phyloP scores from a whole-genome alignment of 345 rosid genomes.

The Eutrema yunnanense region DNA sequence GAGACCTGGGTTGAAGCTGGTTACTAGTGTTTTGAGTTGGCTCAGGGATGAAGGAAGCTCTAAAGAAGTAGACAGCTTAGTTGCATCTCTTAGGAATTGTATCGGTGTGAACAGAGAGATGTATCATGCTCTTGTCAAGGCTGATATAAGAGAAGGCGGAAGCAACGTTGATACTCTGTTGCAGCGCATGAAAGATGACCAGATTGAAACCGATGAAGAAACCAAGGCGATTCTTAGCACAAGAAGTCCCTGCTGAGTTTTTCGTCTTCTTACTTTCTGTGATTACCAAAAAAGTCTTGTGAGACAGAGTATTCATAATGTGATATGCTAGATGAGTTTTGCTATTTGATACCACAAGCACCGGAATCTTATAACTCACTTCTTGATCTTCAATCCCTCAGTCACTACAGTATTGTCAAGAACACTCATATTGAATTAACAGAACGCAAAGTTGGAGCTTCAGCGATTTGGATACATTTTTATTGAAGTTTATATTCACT shows the following conservation, averaged over 20 bases:
- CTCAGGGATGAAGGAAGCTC: constrained; percentile 48
- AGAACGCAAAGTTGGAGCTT: background rate
- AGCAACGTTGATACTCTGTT: constrained; percentile 34
- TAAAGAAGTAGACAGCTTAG: constrained; percentile 51
- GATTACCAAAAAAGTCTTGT: background rate
- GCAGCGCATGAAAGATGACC: constrained; percentile 52
- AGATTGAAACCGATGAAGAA: constrained; percentile 47
- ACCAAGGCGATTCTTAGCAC: constrained; percentile 32
- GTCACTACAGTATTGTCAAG: background rate
- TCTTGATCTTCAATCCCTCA: too few relatives aligned
- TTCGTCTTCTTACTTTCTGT: background rate
- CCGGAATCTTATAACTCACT: background rate
- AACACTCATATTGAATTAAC: background rate
- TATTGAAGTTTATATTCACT: constrained; percentile 12
- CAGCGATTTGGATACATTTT: background rate
- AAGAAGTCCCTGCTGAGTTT: constrained; percentile 9
- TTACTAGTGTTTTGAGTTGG: constrained; percentile 51
- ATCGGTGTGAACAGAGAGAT: constrained; percentile 41
- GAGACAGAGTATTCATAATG: background rate
- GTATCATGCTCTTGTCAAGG: constrained; percentile 57
- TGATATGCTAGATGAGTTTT: background rate
- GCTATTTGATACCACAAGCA: background rate
- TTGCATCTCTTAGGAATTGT: constrained; percentile 34
- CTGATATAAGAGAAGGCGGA: constrained; percentile 41
- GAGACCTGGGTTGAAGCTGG: constrained; percentile 47